Base-by-base conservation (phyloP, 345 rosid species). In the Draba incana region DNA sequence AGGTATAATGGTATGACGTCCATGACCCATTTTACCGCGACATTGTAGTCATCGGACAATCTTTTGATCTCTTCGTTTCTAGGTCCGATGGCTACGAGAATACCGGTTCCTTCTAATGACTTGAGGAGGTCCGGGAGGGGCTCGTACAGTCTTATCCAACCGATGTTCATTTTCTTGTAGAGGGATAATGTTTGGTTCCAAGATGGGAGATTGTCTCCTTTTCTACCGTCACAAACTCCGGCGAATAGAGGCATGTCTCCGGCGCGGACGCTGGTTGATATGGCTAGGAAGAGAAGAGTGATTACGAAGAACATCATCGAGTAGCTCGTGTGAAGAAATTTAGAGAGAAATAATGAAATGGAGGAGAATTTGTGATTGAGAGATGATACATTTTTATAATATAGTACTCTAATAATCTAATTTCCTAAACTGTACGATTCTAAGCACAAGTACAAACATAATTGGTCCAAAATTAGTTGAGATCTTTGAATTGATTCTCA, bases 201-300 rank as follows among this genome's bases (percentile, higher is more conserved):
- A 62, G 79, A 11, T 16, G 81, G 82, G 23, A 80, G 79, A 57
- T 82, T 76, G 43, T 79, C 64, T 9, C 75, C 79, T 24, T 56
- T 62, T 53, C 75, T 23, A 8, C 78, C 80, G 45, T 80, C 59
- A 47, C 57, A 68, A n/a, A 80, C 77, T 13, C 79, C 80, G 10
- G 71, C 69, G 2, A 62, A 59, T 2, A 14, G 4, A 59, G 23
- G 8, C 39, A 35, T 59, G 20, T 20, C 20, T 20, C 20, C 20
- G 2, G 27, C 13, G 11, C 46, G 27, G 28, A 23, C 33, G 20
- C 5, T 2, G 12, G 35, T 41, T 27, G 31, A 58, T 58, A 2
- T 58, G 5, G 35, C 35, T 41, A 27, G 8, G 4, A 59, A 43
- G 13, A 59, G 13, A 8, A 42, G 23, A 42, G 64, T 58, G 13